phyloP scores from a whole-genome alignment of 768 basidiomycete genomes.

The Leccinum arenicola region DNA sequence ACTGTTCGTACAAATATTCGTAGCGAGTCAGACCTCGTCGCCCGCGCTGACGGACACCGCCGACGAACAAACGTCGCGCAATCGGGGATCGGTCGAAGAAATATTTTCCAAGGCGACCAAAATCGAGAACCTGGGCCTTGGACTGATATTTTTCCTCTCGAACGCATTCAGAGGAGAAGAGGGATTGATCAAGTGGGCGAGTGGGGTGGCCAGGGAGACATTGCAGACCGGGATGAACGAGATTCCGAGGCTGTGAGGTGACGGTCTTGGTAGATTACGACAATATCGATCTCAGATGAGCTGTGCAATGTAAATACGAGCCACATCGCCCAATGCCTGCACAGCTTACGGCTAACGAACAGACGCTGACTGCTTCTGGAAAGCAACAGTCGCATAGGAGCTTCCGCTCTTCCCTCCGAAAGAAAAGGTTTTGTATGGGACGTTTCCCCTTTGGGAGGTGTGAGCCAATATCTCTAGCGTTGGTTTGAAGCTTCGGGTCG shows the following conservation, averaged over 20 bases:
- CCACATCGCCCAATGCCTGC: not conserved
- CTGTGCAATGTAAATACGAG: no score
- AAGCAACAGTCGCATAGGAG: conserved; percentile 67
- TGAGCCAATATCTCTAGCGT: not conserved
- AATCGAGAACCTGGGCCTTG: conserved; percentile 65
- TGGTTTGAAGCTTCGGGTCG: not conserved
- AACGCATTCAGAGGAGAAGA: conserved; percentile 39
- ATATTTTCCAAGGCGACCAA: conserved; percentile 74
- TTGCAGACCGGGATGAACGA: conserved; percentile 62
- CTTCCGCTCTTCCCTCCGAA: conserved; percentile 81
- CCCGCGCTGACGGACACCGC: conserved; percentile 50
- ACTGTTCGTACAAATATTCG: conserved; percentile 65
- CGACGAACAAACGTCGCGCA: conserved; percentile 41
- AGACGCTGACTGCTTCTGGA: conserved; percentile 39
- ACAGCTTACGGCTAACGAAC: not conserved
- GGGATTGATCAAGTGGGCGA: conserved; percentile 64
- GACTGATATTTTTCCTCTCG: conserved; percentile 72
- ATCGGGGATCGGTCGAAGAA: conserved; percentile 66
- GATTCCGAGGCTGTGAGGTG: conserved; percentile 33
- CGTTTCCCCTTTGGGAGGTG: conserved; percentile 53
- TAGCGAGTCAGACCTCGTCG: conserved; percentile 71
- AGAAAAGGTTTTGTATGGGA: conserved; percentile 67
- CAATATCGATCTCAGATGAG: not conserved
- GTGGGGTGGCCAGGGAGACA: conserved; percentile 64
- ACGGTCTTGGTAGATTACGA: not conserved